Conservation (phyloP, 2,329 filamentous ascomycete genomes). For the Reticulascus tulasneorum region DNA sequence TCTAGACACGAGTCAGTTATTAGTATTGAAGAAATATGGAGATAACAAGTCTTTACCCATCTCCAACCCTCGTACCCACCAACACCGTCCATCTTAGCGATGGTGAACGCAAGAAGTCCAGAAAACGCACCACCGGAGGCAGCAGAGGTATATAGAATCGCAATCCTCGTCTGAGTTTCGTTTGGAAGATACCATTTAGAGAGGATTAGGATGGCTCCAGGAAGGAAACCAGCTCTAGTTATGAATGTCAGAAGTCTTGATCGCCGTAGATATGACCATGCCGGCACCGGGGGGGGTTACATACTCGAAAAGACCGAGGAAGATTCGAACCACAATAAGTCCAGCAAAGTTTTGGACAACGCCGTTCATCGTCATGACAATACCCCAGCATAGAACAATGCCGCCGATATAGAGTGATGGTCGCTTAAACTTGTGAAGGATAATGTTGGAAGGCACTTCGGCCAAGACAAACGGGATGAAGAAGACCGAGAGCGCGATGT, state of each 20-base stretch:
- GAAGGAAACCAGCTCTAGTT: slow-evolving; percentile 27
- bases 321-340: slow-evolving; percentile 34
- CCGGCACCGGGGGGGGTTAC: slow-evolving; percentile 1
- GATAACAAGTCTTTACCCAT: slow-evolving; percentile 25
- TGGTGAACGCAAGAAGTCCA: slow-evolving; percentile 39
- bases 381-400: slow-evolving; percentile 30
- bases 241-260: not conserved
- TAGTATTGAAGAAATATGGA: not conserved
- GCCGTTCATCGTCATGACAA: slow-evolving; percentile 33
- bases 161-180: slow-evolving; percentile 24
- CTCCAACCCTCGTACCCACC: slow-evolving; percentile 40
- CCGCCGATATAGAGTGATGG: slow-evolving; percentile 39
- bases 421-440: slow-evolving; percentile 32
- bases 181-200: slow-evolving; percentile 28
- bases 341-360: slow-evolving; percentile 33
- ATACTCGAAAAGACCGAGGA: slow-evolving; percentile 34
- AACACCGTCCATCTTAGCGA: slow-evolving; percentile 41
- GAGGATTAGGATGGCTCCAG: slow-evolving; percentile 26
- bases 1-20: slow-evolving; percentile 22
- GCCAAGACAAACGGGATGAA: slow-evolving; percentile 58
- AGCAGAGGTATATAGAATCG: slow-evolving; percentile 31
- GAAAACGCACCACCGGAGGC: slow-evolving; percentile 39
- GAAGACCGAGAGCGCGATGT: slow-evolving; percentile 55
- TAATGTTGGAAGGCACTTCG: slow-evolving; percentile 35
- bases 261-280: not conserved